Base-by-base conservation (phyloP, 176 grass and related monocot genomes). In the Musa acuminata region DNA sequence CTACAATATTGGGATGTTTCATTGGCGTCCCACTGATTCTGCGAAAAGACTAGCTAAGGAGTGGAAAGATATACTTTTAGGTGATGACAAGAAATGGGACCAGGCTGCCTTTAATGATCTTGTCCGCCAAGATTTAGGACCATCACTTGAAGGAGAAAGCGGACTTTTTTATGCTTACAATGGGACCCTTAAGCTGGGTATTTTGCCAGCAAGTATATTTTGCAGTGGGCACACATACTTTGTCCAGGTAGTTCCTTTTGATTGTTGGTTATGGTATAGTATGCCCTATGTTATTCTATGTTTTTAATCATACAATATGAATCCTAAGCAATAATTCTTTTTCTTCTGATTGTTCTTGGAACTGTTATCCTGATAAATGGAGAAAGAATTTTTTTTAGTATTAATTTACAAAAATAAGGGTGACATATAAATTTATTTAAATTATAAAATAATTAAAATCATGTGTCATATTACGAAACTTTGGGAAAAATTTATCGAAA, bases 141-240 rank as follows among this genome's bases (percentile, higher is more conserved):
- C 80, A 21, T 67, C 89, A 7, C 87, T 96, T 52, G 76, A 86
- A 80, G 87, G 85, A 71, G 72, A 82, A 82, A 78, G 73, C 83
- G 82, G 82, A 48, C 84, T 96, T 83, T 84, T 92, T 17, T 96
- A 96, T 84, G 84, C 87, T 21, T 92, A 84, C 78, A 83, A 96
- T 80, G 92, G 92, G 50, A 92, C 84, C 70, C 73, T 96, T 77
- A 96, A 96, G 78, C 73, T 96, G 77, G 92, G 89, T 78, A 82
- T 96, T 60, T 79, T 96, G 78, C 92, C 92, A 16, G 89, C 92
- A 77, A 96, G 89, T 86, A 92, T 96, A 92, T 96, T 96, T 75
- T 96, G 92, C 77, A 96, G 87, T 21, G 92, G 92, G 13, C 92
- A 96, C 75, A 96, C 89, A 57, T 96, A 89, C 67, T 96, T 96